Evolutionary conservation across 2,329 filamentous ascomycete genomes (phyloP), one percentile per base, ranked within the genome.

Genomic region (Teratosphaeriaceae sp.): DNA sequence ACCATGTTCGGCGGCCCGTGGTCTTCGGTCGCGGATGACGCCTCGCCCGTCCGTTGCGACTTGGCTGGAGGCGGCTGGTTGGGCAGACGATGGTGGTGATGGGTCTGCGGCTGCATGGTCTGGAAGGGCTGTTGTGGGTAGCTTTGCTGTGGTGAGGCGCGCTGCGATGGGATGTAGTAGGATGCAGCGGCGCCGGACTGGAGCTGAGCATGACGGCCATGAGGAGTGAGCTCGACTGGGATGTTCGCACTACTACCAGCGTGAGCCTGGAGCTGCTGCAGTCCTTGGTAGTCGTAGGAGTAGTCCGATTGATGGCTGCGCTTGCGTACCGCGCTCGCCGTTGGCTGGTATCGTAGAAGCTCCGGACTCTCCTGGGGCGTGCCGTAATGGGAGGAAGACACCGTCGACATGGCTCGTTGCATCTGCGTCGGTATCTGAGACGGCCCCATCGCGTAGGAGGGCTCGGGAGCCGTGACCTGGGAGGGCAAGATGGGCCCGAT

Each of bases 41-140:
- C 59, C 47, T 65, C 61, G 57, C 79, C 72, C 52, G 80, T 61
- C 9, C 63, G 72, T 68, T 80, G 74, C 67, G 84, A 73, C 65
- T 85, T 85, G 40, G 76, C 74, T 15, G 83, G 79, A 18, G 81
- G 80, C 9, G 78, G 80, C 49, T 85, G 81, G 52, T 87, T 80
- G 38, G 87, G 86, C 27, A 89, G 73, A 31, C 83, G 82, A 56
- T 89, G 86, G 57, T 95, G 88, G 57, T 90, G 86, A 59, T 94
- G 53, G 63, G 60, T 41, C 57, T 56, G 76, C 66, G 46, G 68
- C 66, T 51, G 50, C 20, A 52, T 53, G 47, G 26, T 48, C 47
- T 34, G 50, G 38, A 33, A 45, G 24, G 44, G 43, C 38, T 50
- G 44, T 24, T 51, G 50, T 15, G 50, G 44, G 34, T 53, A 49